Conservation (phyloP, 331 rosid species). For the Quercus phellos region DNA sequence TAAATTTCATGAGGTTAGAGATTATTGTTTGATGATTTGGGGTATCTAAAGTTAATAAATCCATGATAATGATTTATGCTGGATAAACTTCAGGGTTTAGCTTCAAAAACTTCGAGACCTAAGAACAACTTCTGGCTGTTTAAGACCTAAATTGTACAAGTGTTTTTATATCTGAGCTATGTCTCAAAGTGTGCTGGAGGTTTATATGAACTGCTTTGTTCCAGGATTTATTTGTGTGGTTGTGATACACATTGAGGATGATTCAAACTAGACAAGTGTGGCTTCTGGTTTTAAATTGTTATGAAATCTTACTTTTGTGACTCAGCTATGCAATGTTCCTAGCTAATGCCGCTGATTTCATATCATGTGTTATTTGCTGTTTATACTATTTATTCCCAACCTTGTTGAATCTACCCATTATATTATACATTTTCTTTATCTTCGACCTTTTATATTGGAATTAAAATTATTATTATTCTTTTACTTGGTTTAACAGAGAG, state of each 20-base stretch:
- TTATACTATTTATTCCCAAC: background rate
- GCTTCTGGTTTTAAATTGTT: background rate
- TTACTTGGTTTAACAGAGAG: constrained; percentile 43
- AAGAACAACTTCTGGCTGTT: background rate
- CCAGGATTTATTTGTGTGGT: background rate
- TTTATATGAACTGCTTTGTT: background rate
- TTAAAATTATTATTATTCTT: background rate
- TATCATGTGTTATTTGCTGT: background rate
- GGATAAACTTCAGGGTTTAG: background rate
- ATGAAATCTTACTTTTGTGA: background rate
- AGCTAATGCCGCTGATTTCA: background rate
- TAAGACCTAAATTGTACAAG: background rate
- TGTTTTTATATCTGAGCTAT: background rate
- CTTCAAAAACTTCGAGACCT: background rate
- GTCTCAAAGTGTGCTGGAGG: background rate
- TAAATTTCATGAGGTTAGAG: background rate
- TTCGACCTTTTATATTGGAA: background rate
- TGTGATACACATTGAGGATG: background rate
- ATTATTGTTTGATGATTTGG: background rate
- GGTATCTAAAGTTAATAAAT: background rate
- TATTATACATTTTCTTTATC: background rate
- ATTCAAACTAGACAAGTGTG: background rate
- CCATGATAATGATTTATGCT: background rate
- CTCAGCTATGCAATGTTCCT: background rate
- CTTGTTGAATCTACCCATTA: background rate